These are phyloP conservation scores for Sparassis latifolia DNA, from an alignment of 1,284 basidiomycete species.

Conservation along the genomic window DNA sequence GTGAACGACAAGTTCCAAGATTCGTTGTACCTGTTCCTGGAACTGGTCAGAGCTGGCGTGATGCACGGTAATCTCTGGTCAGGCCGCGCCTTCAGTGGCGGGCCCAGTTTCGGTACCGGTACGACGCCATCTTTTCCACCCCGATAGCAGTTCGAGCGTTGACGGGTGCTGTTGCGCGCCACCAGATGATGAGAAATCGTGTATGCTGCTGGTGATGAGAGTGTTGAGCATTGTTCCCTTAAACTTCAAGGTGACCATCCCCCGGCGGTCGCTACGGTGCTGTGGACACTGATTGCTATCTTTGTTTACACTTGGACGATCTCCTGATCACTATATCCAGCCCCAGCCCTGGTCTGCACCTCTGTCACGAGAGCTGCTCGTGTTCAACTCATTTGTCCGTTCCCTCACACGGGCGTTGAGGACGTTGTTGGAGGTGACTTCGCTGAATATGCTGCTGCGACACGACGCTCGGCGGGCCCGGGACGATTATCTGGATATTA, in stretches of 20 bases:
- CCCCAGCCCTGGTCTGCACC: slow-evolving; percentile 89
- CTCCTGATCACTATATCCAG: slow-evolving; percentile 32
- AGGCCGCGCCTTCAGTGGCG: slow-evolving; percentile 84
- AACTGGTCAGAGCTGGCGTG: slow-evolving; percentile 90
- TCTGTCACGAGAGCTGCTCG: slow-evolving; percentile 90
- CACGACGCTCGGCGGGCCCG: slow-evolving; percentile 80
- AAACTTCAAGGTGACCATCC: slow-evolving; percentile 74
- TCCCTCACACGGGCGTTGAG: slow-evolving; percentile 87
- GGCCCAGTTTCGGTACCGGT: slow-evolving; percentile 91
- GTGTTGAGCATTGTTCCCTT: slow-evolving; percentile 91
- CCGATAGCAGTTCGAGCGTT: slow-evolving; percentile 13
- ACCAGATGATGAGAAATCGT: slow-evolving; percentile 83
- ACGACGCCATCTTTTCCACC: slow-evolving; percentile 26
- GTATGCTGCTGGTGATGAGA: slow-evolving; percentile 94
- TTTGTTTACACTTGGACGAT: slow-evolving; percentile 9
- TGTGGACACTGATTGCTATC: slow-evolving; percentile 2
- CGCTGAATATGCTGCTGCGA: slow-evolving; percentile 87
- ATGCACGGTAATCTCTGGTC: slow-evolving; percentile 94
- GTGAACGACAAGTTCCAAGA: slow-evolving; percentile 99
- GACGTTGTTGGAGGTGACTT: slow-evolving; percentile 86
- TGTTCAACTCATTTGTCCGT: slow-evolving; percentile 97
- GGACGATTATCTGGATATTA: slow-evolving; percentile 91
- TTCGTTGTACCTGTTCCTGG: slow-evolving; percentile 86
- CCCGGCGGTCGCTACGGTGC: slow-evolving; percentile 6
- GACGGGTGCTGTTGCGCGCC: slow-evolving; percentile 5